Evolutionary conservation across 2,329 filamentous ascomycete genomes (phyloP).

Genomic region (Paraphaeosphaeria sporulosa): DNA sequence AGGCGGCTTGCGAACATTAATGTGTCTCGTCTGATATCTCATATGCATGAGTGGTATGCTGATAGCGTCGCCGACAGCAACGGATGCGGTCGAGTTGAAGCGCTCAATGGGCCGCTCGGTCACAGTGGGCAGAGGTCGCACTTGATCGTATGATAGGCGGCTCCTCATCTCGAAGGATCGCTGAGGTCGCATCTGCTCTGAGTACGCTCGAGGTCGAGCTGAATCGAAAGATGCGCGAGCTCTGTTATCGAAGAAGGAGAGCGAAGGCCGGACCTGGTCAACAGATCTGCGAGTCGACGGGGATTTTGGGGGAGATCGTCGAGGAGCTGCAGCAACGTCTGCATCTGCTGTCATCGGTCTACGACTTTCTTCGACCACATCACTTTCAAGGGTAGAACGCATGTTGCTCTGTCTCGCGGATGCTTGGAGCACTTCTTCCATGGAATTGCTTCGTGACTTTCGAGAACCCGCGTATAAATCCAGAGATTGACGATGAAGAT

Average conservation of each 20-base stretch:
- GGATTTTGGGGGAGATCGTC: not conserved
- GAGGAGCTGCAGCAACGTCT: not conserved
- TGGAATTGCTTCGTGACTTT: not conserved
- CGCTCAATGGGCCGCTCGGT: conserved; percentile 26
- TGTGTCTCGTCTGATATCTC: conserved; percentile 25
- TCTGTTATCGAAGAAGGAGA: not conserved
- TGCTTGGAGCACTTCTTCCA: no score
- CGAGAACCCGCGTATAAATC: conserved; percentile 18
- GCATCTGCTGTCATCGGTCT: not conserved
- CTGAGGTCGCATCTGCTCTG: conserved; percentile 12
- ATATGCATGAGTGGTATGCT: conserved; percentile 25
- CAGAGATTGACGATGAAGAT: conserved; percentile 23
- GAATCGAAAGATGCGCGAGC: conserved; percentile 14
- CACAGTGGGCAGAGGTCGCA: conserved; percentile 18
- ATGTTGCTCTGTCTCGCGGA: no score
- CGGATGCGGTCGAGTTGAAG: conserved; percentile 27
- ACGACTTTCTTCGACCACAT: no score
- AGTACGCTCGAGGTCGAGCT: conserved; percentile 12
- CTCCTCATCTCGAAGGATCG: conserved; percentile 13
- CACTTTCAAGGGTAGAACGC: no score
- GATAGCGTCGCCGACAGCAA: conserved; percentile 18
- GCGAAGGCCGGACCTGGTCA: conserved; percentile 10
- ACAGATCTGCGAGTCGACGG: conserved; percentile 11
- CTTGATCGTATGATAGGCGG: conserved; percentile 18
- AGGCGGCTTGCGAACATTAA: conserved; percentile 25